Conservation (phyloP, 352 stramenopile species). For the Globisporangium rhizosaccharum region DNA sequence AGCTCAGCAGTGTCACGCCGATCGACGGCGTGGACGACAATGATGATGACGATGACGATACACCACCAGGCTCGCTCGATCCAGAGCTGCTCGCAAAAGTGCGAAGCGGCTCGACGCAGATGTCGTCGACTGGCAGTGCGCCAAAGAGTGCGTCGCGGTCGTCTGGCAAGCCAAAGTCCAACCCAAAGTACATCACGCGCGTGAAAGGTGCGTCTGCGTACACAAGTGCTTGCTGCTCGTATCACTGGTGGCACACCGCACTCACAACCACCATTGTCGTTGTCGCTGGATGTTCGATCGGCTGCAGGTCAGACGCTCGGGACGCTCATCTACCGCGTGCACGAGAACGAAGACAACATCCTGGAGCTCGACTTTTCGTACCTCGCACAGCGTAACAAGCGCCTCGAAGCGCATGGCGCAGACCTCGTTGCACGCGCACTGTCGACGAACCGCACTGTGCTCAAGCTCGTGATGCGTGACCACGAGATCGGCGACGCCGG, state of each 20-base stretch:
- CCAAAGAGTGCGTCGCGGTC: slow-evolving; percentile 6
- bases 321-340: slow-evolving; percentile 44
- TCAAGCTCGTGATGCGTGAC: slow-evolving; percentile 57
- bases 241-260: not conserved
- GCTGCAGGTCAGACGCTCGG: slow-evolving; percentile 46
- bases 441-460: slow-evolving; percentile 53
- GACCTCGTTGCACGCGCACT: slow-evolving; percentile 61
- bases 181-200: slow-evolving; percentile 17
- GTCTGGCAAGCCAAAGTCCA: slow-evolving; percentile 10
- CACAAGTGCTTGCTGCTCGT: not conserved
- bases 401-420: slow-evolving; percentile 42
- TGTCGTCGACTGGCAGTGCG: slow-evolving; percentile 6
- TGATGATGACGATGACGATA: slow-evolving; percentile 1
- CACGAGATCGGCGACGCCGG: slow-evolving; percentile 64
- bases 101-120: slow-evolving; percentile 10
- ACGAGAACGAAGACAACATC: slow-evolving; percentile 56
- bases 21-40: not conserved
- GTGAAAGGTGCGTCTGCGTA: slow-evolving; percentile 14
- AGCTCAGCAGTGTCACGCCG: not conserved
- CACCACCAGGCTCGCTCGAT: slow-evolving; percentile 6
- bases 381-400: slow-evolving; percentile 49
- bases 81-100: slow-evolving; percentile 9
- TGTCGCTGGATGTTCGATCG: slow-evolving; percentile 1
- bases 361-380: slow-evolving; percentile 68
- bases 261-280: not conserved